Conservation (phyloP, 345 rosid species). For the Heritiera littoralis region DNA sequence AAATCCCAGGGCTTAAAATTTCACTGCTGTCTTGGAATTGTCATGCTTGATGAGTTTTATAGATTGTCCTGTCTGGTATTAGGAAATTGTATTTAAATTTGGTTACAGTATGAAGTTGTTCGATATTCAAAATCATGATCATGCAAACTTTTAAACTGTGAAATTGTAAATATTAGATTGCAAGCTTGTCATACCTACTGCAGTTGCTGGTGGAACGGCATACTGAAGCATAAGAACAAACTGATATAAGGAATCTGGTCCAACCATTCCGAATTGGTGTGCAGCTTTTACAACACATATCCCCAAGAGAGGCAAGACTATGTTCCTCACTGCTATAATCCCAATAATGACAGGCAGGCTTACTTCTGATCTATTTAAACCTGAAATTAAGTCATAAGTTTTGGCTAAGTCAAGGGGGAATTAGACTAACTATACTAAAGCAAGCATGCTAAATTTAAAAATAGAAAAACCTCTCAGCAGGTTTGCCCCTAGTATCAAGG, state of each 20-base stretch:
- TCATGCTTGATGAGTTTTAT: too few species aligned
- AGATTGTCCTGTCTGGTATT: too few species aligned
- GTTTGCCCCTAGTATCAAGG: constrained; percentile 48
- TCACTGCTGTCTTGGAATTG: not conserved
- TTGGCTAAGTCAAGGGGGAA: not conserved
- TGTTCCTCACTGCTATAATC: constrained; percentile 34
- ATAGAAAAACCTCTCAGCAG: constrained; percentile 33
- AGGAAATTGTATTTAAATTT: too few species aligned
- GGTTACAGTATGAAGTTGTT: too few species aligned
- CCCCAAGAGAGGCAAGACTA: constrained; percentile 42
- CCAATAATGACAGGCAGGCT: constrained; percentile 26
- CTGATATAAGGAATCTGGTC: constrained; percentile 42
- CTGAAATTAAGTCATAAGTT: constrained; percentile 21
- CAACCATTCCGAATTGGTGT: constrained; percentile 32
- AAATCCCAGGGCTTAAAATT: too few species aligned
- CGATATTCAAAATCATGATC: too few species aligned
- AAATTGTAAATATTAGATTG: not conserved
- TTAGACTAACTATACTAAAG: not conserved
- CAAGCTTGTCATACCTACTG: constrained; percentile 36
- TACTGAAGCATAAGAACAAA: constrained; percentile 56
- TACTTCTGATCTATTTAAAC: constrained; percentile 42
- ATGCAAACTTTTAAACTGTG: too few species aligned
- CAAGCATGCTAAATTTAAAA: not conserved
- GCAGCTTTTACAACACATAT: constrained; percentile 36
- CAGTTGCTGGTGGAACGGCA: constrained; percentile 56